These are phyloP conservation scores for Pseudocercospora crystallina DNA, from an alignment of 2,329 filamentous ascomycete species.

Conservation along the genomic window DNA sequence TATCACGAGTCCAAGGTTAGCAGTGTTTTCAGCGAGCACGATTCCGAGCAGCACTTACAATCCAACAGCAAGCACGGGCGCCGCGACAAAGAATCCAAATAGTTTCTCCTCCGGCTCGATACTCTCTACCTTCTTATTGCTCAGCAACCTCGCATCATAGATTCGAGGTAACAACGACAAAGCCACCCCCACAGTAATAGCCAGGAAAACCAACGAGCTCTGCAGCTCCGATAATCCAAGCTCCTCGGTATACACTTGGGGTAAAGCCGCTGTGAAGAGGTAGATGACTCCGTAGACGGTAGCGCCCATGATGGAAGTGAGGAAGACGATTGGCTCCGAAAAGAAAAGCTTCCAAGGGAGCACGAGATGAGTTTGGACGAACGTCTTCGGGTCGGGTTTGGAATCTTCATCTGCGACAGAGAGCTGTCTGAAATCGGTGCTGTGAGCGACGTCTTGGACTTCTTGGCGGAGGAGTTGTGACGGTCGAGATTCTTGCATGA, in stretches of 20 bases:
- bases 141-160: conserved; percentile 41
- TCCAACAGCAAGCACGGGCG: conserved; percentile 44
- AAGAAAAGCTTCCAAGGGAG: conserved; percentile 45
- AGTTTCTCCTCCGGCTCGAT: conserved; percentile 50
- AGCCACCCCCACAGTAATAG: conserved; percentile 47
- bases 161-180: conserved; percentile 46
- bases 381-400: conserved; percentile 37
- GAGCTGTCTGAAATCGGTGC: conserved; percentile 27
- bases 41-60: conserved; percentile 29
- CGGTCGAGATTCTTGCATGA: conserved; percentile 47
- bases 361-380: conserved; percentile 41
- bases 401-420: conserved; percentile 39
- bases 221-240: conserved; percentile 35
- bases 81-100: conserved; percentile 46
- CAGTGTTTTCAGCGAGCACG: too few species aligned
- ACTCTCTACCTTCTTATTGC: conserved; percentile 22
- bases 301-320: conserved; percentile 45
- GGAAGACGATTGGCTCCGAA: conserved; percentile 49
- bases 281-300: conserved; percentile 49
- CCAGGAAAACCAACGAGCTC: conserved; percentile 55
- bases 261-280: conserved; percentile 32
- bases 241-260: conserved; percentile 37
- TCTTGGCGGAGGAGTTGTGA: conserved; percentile 41
- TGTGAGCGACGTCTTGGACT: conserved; percentile 32
- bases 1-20: too few species aligned